Conservation (phyloP, 2,329 filamentous ascomycete species). For the Tolypocladium ovalisporum region DNA sequence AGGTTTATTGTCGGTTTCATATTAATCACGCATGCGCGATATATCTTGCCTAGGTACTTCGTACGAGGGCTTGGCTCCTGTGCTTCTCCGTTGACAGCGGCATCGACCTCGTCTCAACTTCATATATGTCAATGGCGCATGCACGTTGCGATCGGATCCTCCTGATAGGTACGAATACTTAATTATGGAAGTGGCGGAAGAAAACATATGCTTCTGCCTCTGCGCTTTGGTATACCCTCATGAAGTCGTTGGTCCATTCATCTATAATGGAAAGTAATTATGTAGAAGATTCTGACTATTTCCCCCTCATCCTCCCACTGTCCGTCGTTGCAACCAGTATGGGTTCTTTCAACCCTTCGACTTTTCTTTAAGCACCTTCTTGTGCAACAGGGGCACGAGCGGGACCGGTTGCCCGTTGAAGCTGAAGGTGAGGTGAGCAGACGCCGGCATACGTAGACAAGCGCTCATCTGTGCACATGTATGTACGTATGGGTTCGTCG, state of each 20-base stretch:
- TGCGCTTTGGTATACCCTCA: background rate
- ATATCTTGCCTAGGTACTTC: background rate
- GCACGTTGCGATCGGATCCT: background rate
- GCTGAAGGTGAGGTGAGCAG: background rate
- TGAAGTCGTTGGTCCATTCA: slow-evolving; percentile 20
- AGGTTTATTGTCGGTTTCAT: background rate
- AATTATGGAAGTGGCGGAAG: background rate
- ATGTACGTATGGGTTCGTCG: background rate
- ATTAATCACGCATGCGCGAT: background rate
- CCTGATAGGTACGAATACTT: background rate
- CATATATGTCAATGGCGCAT: background rate
- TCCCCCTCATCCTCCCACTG: slow-evolving; percentile 1
- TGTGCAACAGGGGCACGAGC: background rate
- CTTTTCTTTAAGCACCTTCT: background rate
- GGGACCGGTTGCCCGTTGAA: background rate
- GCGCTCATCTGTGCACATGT: background rate
- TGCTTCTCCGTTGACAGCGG: background rate
- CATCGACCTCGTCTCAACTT: background rate
- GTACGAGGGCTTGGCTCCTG: background rate
- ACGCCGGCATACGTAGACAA: background rate
- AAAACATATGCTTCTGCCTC: background rate
- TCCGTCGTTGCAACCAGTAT: background rate
- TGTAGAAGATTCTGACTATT: slow-evolving; percentile 20
- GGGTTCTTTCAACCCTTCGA: background rate
- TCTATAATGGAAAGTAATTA: slow-evolving; percentile 23